Base-by-base conservation (phyloP, 2,329 filamentous ascomycete genomes). In the Paecilomyces fulvus region DNA sequence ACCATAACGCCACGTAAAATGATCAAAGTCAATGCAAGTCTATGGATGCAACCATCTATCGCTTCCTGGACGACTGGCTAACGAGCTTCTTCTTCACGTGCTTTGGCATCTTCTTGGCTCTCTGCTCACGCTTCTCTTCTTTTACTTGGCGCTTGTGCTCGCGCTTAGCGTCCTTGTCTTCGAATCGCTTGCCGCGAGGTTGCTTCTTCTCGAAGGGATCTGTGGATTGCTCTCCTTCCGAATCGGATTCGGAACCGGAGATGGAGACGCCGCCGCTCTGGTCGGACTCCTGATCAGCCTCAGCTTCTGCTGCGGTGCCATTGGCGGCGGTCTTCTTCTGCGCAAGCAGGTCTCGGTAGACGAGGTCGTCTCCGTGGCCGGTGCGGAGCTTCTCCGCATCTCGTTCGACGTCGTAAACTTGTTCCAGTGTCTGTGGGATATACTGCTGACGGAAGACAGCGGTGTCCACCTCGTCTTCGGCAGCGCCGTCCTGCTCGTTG, bases 401-500 rank as follows among this genome's bases (percentile, higher is more conserved):
- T 64, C 92, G 87, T 73, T 97, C 94, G 53, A 96, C 86, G 69
- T 99, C 92, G 72, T 96, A 96, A 3, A 99, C 92, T 68, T 99
- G 90, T 63, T 97, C 89, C 49, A 99, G 80, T 0, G 89, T 97
- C 72, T 96, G 92, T 0, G 94, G 94, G 54, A 99, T 97, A 72
- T 95, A 99, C 71, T 96, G 90, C 66, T 96, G 88, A 65, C 92
- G 83, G 77, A 96, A 99, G 5, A 97, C 94, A 62, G 94, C 89
- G 56, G 91, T 90, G 65, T 96, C 89, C 9, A 92, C 84, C 62
- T 92, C 87, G 17, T 84, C 78, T 54, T 85, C 80, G 1, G 65
- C 70, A 1, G 69, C 72, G 2, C 74, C 75, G 7, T 76, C 76
- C 49, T 82, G 79, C 3, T 80, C 78, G 51, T 78, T 77, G 1